These are phyloP conservation scores for Buxus sempervirens DNA, from an alignment of 164 flowering plant species.

Conservation along the genomic window DNA sequence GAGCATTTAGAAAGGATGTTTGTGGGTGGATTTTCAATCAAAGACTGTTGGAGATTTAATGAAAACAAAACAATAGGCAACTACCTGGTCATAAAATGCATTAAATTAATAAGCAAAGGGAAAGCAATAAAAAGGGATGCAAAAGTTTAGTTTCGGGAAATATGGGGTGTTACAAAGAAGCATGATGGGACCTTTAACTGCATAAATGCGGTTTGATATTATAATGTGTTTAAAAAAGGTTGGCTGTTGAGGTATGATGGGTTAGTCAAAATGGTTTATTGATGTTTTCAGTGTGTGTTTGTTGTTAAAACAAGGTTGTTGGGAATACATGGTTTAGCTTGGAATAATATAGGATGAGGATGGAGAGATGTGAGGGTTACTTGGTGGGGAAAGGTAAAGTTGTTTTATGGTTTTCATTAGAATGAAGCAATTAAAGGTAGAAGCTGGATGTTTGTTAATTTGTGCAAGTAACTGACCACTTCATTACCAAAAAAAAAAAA, in stretches of 20 bases:
- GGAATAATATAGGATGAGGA: constrained; percentile 6
- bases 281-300: constrained; percentile 25
- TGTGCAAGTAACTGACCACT: constrained; percentile 35
- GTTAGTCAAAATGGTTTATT: constrained; percentile 27
- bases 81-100: constrained; percentile 16
- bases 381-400: constrained; percentile 14
- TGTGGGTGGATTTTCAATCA: background rate
- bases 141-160: background rate
- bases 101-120: background rate
- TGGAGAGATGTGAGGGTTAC: constrained; percentile 11
- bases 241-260: constrained; percentile 7
- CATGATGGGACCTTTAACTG: too few species aligned
- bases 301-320: constrained; percentile 30
- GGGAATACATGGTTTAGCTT: constrained; percentile 30
- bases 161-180: background rate
- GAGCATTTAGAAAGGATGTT: background rate
- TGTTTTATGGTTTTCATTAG: constrained; percentile 23
- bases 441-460: constrained; percentile 21
- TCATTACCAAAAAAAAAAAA: constrained; percentile 35
- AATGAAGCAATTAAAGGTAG: constrained; percentile 14
- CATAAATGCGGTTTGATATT: too few species aligned
- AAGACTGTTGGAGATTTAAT: constrained; percentile 5
- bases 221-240: background rate
- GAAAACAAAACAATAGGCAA: constrained; percentile 6
- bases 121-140: constrained; percentile 1